Conservation (phyloP, 2,329 filamentous ascomycete species). For the Colletotrichum orchidophilum region DNA sequence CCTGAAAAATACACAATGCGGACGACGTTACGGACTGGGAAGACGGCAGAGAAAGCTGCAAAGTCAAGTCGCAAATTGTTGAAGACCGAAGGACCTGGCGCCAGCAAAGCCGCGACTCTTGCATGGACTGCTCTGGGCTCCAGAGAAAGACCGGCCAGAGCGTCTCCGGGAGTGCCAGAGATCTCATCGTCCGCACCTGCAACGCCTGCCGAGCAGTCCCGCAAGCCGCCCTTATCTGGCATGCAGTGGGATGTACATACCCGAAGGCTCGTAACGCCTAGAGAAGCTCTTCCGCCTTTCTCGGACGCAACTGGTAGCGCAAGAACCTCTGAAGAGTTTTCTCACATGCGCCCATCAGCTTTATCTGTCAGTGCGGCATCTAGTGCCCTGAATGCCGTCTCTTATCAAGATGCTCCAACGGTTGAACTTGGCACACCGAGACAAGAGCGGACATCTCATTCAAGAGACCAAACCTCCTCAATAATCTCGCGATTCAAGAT, state of each 20-base stretch:
- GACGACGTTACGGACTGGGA: conserved; percentile 66
- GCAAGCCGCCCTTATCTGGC: conserved; percentile 43
- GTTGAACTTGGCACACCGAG: conserved; percentile 22
- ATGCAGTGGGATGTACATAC: conserved; percentile 65
- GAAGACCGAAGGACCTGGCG: conserved; percentile 58
- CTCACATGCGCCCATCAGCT: conserved; percentile 50
- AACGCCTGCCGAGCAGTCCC: conserved; percentile 44
- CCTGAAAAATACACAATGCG: conserved; percentile 71
- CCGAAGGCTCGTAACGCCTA: conserved; percentile 56
- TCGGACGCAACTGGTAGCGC: conserved; percentile 40
- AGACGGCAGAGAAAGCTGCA: conserved; percentile 51
- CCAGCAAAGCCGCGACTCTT: conserved; percentile 71
- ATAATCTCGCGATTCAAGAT: neutral
- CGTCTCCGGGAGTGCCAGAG: conserved; percentile 38
- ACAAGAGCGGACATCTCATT: neutral
- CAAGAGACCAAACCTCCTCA: neutral
- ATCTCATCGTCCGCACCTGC: conserved; percentile 37
- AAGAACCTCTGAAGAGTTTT: conserved; percentile 53
- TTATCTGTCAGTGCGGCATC: conserved; percentile 66
- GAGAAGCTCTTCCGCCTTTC: conserved; percentile 44
- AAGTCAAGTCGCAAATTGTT: conserved; percentile 52
- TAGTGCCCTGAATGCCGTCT: conserved; percentile 56
- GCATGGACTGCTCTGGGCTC: conserved; percentile 65
- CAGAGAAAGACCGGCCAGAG: conserved; percentile 46
- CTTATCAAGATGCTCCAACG: conserved; percentile 27